Base-by-base conservation (phyloP, 1,139 yeast genomes). In the Blastobotrys elegans region DNA sequence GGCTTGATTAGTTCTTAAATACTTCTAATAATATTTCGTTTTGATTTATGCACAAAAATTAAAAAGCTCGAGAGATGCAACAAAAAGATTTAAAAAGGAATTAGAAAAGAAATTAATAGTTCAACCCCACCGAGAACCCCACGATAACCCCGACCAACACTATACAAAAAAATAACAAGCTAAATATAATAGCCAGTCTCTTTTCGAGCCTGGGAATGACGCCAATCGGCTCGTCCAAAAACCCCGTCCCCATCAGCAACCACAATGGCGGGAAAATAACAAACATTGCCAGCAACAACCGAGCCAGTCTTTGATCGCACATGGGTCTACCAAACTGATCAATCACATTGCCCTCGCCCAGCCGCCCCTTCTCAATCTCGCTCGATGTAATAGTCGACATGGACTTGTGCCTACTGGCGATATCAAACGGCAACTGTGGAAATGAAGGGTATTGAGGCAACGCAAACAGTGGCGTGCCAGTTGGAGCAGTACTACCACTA, bases 201-300 rank as follows among this genome's bases (percentile, higher is more conserved):
- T 67, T 68, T 42, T 61, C 61, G 11, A 53, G 21, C 16, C 56
- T 49, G 20, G 67, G 63, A 1, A 68, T 53, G 16, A 55, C 59
- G 2, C 72, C 72, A 4, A 60, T 50, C 5, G 56, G 53, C 7
- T 50, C 46, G 49, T 68, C 72, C 37, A 68, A 55, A 48, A 56
- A 60, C 7, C 73, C 72, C 1, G 58, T 52, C 5, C 64, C 69
- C 45, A 69, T 51, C 10, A 68, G 59, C 38, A 69, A 49, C 70
- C 69, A 67, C 24, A 62, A 46, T 13, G 72, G 73, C 3, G 72
- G 73, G 52, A 69, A 66, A n/a, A 59, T 32, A 1, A 55, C 18
- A 42, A 62, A 65, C 10, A 49, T 46, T 0, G 54, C 53, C 18
- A 63, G 47, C 30, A 60, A 39, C 8, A 51, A 31, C n/a, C 53